Evolutionary conservation across 139 green algal genomes (phyloP).

Genomic region (Tetradesmus lagerheimii): DNA sequence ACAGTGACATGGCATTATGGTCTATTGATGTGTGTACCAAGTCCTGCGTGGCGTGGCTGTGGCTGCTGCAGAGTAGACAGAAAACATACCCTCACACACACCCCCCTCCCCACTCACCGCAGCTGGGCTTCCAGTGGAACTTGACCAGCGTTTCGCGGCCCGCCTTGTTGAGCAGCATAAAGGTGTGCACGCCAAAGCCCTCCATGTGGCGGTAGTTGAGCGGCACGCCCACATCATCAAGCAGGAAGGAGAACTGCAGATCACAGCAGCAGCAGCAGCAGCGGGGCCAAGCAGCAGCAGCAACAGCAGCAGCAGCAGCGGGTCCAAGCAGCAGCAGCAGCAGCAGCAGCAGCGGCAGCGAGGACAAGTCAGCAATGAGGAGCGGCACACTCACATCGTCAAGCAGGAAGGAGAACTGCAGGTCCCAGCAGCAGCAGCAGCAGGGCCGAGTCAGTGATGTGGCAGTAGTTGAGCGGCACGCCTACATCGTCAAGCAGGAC

Average conservation of each 20-base stretch:
- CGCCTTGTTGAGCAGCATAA: conserved; percentile 87
- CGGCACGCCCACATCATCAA: conserved; percentile 94
- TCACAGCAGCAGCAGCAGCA: too few species aligned
- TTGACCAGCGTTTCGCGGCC: conserved; percentile 94
- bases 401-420: conserved; percentile 93
- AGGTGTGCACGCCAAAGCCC: conserved; percentile 98
- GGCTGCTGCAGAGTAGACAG: background rate
- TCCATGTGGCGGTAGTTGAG: conserved; percentile 95
- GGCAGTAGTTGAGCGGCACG: conserved; percentile 93
- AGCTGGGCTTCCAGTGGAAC: conserved; percentile 97
- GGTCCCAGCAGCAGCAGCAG: too few species aligned
- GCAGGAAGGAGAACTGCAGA: conserved; percentile 92
- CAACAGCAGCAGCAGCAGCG: conserved; percentile 26
- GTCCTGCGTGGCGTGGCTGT: too few species aligned
- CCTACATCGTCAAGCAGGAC: conserved; percentile 94
- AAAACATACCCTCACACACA: background rate
- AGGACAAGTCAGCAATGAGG: too few species aligned
- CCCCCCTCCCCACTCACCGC: conserved; percentile 54
- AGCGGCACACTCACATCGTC: conserved; percentile 93
- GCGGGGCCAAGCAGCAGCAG: background rate
- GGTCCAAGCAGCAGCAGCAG: background rate
- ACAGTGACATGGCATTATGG: too few species aligned
- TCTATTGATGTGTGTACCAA: too few species aligned
- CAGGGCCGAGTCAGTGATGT: too few species aligned
- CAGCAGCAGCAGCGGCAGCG: background rate